Conservation (phyloP, 2,329 filamentous ascomycete genomes). For the Penicillium paneum region DNA sequence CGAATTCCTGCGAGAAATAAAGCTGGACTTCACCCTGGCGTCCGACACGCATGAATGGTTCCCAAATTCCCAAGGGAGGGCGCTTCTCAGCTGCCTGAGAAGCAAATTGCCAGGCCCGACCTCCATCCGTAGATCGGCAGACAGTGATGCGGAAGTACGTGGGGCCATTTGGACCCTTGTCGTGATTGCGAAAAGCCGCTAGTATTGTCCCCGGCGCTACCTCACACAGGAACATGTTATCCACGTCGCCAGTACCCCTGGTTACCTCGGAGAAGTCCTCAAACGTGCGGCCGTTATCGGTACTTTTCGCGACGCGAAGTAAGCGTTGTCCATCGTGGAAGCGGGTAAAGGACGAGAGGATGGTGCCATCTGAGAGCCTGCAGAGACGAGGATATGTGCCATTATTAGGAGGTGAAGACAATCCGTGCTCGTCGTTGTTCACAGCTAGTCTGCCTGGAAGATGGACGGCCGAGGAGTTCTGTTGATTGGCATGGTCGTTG, state of each 20-base stretch:
- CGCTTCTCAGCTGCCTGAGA: conserved; percentile 46
- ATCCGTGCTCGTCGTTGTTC: conserved; percentile 33
- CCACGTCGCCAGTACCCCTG: conserved; percentile 45
- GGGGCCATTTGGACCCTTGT: conserved; percentile 34
- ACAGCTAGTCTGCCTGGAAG: conserved; percentile 15
- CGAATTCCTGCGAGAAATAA: conserved; percentile 49
- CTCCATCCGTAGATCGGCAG: conserved; percentile 47
- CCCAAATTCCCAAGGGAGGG: conserved; percentile 46
- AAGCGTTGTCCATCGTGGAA: conserved; percentile 39
- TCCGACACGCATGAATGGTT: conserved; percentile 49
- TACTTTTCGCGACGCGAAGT: conserved; percentile 46
- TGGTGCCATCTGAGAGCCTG: conserved; percentile 44
- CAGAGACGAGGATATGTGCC: conserved; percentile 51
- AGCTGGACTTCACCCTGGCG: conserved; percentile 42
- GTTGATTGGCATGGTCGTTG: conserved; percentile 11
- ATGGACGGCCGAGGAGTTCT: conserved; percentile 4
- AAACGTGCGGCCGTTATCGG: conserved; percentile 45
- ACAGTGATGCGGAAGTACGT: conserved; percentile 52
- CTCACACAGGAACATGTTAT: conserved; percentile 50
- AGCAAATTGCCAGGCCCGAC: conserved; percentile 44
- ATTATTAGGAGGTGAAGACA: conserved; percentile 35
- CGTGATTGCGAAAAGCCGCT: conserved; percentile 51
- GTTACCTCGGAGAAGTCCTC: conserved; percentile 44
- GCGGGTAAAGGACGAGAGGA: conserved; percentile 48
- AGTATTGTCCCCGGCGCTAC: conserved; percentile 37